Conservation (phyloP, 345 rosid species). For the Gossypium raimondii region DNA sequence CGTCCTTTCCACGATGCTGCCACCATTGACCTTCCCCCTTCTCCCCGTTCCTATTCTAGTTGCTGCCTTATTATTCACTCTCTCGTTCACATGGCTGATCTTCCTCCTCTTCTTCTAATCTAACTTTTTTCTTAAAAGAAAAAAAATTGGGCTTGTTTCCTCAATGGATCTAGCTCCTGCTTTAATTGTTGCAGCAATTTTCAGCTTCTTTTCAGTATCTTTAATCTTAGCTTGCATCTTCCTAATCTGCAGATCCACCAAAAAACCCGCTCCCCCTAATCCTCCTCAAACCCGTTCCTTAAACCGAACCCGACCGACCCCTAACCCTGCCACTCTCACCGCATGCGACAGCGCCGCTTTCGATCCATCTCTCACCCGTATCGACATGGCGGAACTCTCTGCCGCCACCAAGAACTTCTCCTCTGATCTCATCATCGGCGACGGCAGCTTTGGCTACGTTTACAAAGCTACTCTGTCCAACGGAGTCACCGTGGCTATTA, state of each 20-base stretch:
- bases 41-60: background rate
- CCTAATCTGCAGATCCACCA: slow-evolving; percentile 27
- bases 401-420: slow-evolving; percentile 66
- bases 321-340: slow-evolving; percentile 8
- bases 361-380: slow-evolving; percentile 46
- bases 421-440: slow-evolving; percentile 65
- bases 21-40: slow-evolving; percentile 4
- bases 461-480: slow-evolving; percentile 53
- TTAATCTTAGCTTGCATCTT: slow-evolving; percentile 23
- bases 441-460: slow-evolving; percentile 87
- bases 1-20: slow-evolving; percentile 21
- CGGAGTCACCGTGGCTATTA: slow-evolving; percentile 69
- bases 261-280: background rate
- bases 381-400: slow-evolving; percentile 68
- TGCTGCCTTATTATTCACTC: background rate
- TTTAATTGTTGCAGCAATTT: slow-evolving; percentile 25
- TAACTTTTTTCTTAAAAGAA: background rate
- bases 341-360: slow-evolving; percentile 47
- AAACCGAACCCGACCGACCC: slow-evolving; percentile 19
- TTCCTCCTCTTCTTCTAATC: background rate
- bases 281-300: slow-evolving; percentile 15
- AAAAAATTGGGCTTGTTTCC: background rate
- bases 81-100: slow-evolving; percentile 25
- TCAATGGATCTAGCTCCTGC: slow-evolving; percentile 14
- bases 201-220: slow-evolving; percentile 26